Evolutionary conservation across 768 basidiomycete species (phyloP), one percentile per base, ranked within the genome.

Genomic region (Leucosporidium creatinivorum): DNA sequence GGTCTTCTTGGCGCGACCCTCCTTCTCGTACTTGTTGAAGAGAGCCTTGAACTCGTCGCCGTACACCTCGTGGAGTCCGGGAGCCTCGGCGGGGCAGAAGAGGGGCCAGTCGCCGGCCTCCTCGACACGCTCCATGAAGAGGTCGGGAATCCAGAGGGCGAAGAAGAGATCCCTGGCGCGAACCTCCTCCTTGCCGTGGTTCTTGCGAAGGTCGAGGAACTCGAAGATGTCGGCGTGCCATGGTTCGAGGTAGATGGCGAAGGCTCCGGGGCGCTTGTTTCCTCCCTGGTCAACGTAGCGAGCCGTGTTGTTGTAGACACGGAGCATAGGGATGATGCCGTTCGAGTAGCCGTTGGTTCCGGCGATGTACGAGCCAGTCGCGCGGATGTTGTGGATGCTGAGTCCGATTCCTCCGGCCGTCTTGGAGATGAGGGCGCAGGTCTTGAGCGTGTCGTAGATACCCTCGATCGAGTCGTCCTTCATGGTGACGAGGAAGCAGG

Each of bases 301-400:
- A 26, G 96, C 96, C 13, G 96, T 98, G 30, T 93, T 91, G 75
- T 99, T 93, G 78, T 88, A 98, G 0, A 91, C 94, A 65, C 96
- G 90, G 54, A 99, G 87, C 94, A 99, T 99, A 19, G 96, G 96
- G 2, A 98, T 91, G 76, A 99, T 96, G 65, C 96, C 96, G 75
- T 98, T 99, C 4, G 93, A 97, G 79, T 96, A 94, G 1, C 96
- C 96, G 78, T 98, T 98, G 36, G 96, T 99, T 26, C 96, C 96
- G 18, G 96, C 93, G 70, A 99, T 99, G 81, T 99, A 99, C 0
- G 94, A 93, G 23, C 94, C 75, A 54, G 90, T 97, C 18, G 94
- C 93, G 62, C 96, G 88, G 73, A 99, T 97, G 78, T 88, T 89
- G 81, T 97, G 93, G 70, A 99, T 96, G 79, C 83, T 91, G 69